Evolutionary conservation across 768 basidiomycete species (phyloP).

Genomic region (Pleurotus djamor): DNA sequence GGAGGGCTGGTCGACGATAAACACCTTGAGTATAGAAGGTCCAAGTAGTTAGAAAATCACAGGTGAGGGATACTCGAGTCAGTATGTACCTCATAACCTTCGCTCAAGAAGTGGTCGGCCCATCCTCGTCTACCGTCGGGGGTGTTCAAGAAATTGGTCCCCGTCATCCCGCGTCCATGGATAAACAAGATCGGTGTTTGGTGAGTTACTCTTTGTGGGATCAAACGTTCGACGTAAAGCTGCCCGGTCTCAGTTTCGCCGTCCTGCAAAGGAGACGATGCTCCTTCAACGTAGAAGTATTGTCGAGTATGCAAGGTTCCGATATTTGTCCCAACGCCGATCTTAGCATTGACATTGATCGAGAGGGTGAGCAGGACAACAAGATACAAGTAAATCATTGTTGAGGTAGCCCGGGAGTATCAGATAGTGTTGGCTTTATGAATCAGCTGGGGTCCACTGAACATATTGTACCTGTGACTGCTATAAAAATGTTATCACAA

Average conservation of each 20-base stretch:
- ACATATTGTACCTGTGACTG: neutral
- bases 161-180: constrained; percentile 34
- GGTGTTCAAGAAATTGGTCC: constrained; percentile 29
- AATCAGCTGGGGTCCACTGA: neutral
- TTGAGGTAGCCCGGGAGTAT: neutral
- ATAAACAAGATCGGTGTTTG: constrained; percentile 26
- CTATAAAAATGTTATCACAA: neutral
- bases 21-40: constrained; percentile 25
- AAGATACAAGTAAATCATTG: neutral
- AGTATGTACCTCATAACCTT: constrained; percentile 27
- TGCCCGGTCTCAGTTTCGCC: constrained; percentile 24
- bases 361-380: neutral
- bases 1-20: constrained; percentile 35
- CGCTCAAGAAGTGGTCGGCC: constrained; percentile 32
- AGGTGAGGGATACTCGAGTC: no score
- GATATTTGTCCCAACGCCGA: neutral
- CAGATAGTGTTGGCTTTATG: neutral
- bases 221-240: constrained; percentile 31
- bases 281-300: constrained; percentile 31
- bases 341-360: neutral
- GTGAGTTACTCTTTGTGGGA: constrained; percentile 20
- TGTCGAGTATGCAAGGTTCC: constrained; percentile 25
- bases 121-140: constrained; percentile 31
- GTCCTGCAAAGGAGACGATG: constrained; percentile 17
- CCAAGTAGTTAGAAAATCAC: no score